Evolutionary conservation across 73 alveolate genomes (phyloP).

Genomic region (Uronychia setigera): DNA sequence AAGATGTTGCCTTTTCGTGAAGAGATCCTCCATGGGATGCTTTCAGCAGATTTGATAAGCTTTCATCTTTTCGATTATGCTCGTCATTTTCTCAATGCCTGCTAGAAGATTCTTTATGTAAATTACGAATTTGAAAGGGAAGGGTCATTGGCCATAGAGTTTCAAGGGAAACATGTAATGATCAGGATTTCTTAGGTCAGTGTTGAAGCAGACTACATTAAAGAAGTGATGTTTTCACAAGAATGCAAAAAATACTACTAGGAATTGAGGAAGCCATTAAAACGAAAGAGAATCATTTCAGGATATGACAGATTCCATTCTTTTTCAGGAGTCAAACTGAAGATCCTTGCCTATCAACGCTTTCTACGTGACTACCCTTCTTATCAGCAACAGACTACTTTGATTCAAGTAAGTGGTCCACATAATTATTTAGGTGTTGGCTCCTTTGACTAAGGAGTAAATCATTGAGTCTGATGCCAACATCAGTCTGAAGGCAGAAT

Average conservation of each 20-base stretch:
- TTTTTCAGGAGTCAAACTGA: conserved; percentile 32
- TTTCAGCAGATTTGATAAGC: conserved; percentile 79
- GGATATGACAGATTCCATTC: conserved; percentile 43
- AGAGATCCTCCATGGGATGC: conserved; percentile 51
- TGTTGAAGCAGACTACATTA: not conserved
- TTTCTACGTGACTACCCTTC: conserved; percentile 27
- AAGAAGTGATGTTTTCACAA: not conserved
- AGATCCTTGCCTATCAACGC: conserved; percentile 33
- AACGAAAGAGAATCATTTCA: not conserved
- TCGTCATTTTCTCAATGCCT: conserved; percentile 65
- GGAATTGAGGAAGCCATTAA: not conserved
- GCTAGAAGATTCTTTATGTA: not conserved
- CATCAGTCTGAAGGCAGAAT: not conserved
- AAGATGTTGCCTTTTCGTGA: conserved; percentile 60
- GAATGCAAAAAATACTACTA: not conserved
- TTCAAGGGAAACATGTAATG: not conserved
- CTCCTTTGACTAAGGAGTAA: not conserved
- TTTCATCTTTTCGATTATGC: conserved; percentile 86
- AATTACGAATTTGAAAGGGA: not conserved
- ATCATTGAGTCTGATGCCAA: not conserved
- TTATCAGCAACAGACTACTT: not conserved
- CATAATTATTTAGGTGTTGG: not conserved
- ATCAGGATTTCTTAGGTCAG: not conserved
- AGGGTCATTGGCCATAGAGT: not conserved
- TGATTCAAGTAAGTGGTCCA: conserved; percentile 7